A percentile compares a stretch with the other conserved stretches of the same genome.
phyloP scores from a whole-genome alignment of 192 early-diverging fungal genomes.

The Backusella luteola region DNA sequence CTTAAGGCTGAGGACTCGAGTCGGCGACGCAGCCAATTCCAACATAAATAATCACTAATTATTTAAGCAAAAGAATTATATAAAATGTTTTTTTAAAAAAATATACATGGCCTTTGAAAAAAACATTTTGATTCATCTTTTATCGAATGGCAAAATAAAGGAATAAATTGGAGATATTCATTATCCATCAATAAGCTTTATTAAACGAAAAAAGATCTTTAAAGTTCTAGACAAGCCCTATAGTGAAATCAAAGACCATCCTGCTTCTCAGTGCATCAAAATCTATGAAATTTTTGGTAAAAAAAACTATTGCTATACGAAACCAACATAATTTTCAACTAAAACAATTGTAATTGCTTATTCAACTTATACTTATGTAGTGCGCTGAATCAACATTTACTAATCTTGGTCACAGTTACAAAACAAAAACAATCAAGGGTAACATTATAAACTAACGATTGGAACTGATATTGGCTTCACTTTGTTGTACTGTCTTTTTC shows the following conservation, averaged over 20 bases:
- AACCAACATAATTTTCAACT: neutral
- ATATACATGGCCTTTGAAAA: neutral
- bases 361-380: neutral
- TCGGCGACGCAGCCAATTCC: too few relatives aligned
- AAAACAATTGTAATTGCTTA: neutral
- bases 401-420: neutral
- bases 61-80: too few relatives aligned
- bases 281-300: neutral
- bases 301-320: neutral
- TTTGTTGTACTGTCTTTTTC: too few relatives aligned
- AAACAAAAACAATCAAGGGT: neutral
- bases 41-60: too few relatives aligned
- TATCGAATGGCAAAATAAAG: neutral
- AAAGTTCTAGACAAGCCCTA: neutral
- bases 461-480: neutral
- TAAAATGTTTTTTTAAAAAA: neutral
- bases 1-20: too few relatives aligned
- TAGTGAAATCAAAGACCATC: neutral
- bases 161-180: neutral
- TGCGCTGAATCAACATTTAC: neutral
- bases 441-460: neutral
- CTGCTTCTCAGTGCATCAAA: neutral
- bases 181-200: neutral
- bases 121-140: neutral
- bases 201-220: neutral